These are phyloP conservation scores for Starmerella stigmatis DNA, from an alignment of 805 yeast genomes.

Conservation along the genomic window DNA sequence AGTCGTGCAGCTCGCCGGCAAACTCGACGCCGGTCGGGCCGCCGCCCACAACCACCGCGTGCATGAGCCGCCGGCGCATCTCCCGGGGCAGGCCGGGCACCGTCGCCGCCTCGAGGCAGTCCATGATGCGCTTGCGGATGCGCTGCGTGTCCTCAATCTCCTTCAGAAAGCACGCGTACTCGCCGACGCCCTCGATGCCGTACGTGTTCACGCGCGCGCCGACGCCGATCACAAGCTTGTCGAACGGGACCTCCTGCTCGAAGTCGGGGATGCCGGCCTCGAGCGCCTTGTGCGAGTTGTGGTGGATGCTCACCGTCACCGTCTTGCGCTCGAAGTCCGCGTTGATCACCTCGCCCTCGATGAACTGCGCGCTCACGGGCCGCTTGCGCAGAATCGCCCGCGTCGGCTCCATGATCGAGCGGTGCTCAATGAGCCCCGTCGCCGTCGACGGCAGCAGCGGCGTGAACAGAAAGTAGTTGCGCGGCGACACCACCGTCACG, in stretches of 20 bases:
- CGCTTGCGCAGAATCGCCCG: conserved; percentile 70
- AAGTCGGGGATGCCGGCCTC: conserved; percentile 34
- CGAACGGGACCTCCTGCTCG: conserved; percentile 50
- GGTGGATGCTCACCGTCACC: conserved; percentile 42
- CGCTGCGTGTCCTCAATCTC: conserved; percentile 81
- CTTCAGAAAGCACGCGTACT: conserved; percentile 78
- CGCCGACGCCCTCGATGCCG: conserved; percentile 85
- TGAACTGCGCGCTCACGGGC: conserved; percentile 66
- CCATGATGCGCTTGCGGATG: conserved; percentile 73
- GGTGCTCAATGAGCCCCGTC: conserved; percentile 79
- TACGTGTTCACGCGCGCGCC: conserved; percentile 94
- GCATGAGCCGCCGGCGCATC: conserved; percentile 74
- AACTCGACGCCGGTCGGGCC: conserved; percentile 98
- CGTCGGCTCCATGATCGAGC: conserved; percentile 90
- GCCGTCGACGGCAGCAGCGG: conserved; percentile 94
- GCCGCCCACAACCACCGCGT: conserved; percentile 91
- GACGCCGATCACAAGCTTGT: conserved; percentile 81
- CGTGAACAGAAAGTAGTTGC: conserved; percentile 90
- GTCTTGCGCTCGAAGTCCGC: conserved; percentile 64
- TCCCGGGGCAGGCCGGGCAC: conserved; percentile 55
- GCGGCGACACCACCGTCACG: conserved; percentile 82
- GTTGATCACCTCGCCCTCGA: conserved; percentile 82
- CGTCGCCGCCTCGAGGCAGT: conserved; percentile 80
- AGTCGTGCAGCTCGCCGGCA: conserved; percentile 93
- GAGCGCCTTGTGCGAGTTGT: conserved; percentile 19